These are phyloP conservation scores for Haplosporangium gracile DNA, from an alignment of 192 early-diverging fungal species.

Conservation along the genomic window DNA sequence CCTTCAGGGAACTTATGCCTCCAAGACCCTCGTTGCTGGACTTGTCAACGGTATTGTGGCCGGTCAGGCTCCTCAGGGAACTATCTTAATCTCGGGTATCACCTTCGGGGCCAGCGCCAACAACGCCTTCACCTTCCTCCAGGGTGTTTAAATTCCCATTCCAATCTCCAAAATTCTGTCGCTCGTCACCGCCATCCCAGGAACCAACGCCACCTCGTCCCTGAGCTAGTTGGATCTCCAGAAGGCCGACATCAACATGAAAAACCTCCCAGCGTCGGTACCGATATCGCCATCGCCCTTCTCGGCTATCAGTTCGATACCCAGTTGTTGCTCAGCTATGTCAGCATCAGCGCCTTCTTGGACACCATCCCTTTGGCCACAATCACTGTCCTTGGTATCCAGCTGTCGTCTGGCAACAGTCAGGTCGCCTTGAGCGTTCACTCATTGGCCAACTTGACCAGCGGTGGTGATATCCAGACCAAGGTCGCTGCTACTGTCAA, in stretches of 20 bases:
- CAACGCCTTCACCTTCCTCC: slow-evolving; percentile 23
- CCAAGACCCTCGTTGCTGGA: slow-evolving; percentile 20
- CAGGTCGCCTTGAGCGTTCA: slow-evolving; percentile 14
- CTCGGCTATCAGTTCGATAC: slow-evolving; percentile 18
- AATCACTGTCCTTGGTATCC: slow-evolving; percentile 8
- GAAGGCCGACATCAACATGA: slow-evolving; percentile 35
- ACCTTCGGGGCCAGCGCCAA: slow-evolving; percentile 21
- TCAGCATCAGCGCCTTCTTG: slow-evolving; percentile 23
- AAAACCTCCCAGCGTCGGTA: slow-evolving; percentile 28
- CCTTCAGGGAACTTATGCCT: slow-evolving; percentile 15
- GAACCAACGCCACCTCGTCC: slow-evolving; percentile 9
- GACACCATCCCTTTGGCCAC: slow-evolving; percentile 9
- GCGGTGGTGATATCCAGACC: slow-evolving; percentile 7
- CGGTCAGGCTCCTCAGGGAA: slow-evolving; percentile 22
- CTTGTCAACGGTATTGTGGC: slow-evolving; percentile 23
- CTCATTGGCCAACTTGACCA: slow-evolving; percentile 12
- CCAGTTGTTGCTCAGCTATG: slow-evolving; percentile 12
- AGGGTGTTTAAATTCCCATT: slow-evolving; percentile 20
- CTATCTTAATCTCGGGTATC: slow-evolving; percentile 19
- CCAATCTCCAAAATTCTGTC: slow-evolving; percentile 21
- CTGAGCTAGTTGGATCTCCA: slow-evolving; percentile 16
- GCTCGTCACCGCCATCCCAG: slow-evolving; percentile 17
- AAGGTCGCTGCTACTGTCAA: slow-evolving; percentile 1
- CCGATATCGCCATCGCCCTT: slow-evolving; percentile 13
- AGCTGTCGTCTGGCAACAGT: slow-evolving; percentile 4